These are phyloP conservation scores for Phalaenopsis hybrid DNA, from an alignment of 116 monocot genomes.

Conservation along the genomic window DNA sequence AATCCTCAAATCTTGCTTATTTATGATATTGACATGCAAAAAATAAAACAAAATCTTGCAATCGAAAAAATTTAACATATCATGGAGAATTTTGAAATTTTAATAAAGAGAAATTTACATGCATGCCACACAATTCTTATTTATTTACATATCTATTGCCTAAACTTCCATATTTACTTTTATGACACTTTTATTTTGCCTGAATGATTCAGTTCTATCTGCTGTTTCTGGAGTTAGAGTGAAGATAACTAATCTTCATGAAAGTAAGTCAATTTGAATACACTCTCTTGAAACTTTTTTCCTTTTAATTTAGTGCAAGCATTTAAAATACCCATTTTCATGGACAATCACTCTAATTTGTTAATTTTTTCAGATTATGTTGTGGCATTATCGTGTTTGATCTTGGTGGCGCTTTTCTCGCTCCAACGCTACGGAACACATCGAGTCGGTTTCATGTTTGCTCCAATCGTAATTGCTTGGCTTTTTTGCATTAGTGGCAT, in stretches of 20 bases:
- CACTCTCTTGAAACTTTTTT: neutral
- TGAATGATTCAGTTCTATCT: slow-evolving; percentile 47
- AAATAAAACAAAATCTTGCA: too few relatives aligned
- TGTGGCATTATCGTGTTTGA: slow-evolving; percentile 59
- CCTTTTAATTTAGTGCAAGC: neutral
- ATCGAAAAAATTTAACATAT: too few relatives aligned
- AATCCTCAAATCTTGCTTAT: too few relatives aligned
- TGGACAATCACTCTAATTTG: neutral
- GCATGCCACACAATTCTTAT: too few relatives aligned
- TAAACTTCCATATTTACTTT: slow-evolving; percentile 7
- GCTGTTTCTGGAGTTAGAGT: slow-evolving; percentile 64
- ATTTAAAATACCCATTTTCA: slow-evolving; percentile 1
- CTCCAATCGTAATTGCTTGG: slow-evolving; percentile 71
- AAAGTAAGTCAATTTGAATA: slow-evolving; percentile 39
- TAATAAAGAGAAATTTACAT: too few relatives aligned
- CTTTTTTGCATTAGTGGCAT: slow-evolving; percentile 61
- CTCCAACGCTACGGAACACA: slow-evolving; percentile 74
- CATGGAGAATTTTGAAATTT: too few relatives aligned
- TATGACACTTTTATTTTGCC: too few relatives aligned
- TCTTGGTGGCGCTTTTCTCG: slow-evolving; percentile 67
- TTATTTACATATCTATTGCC: too few relatives aligned
- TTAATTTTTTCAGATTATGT: slow-evolving; percentile 45
- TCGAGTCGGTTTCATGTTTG: slow-evolving; percentile 73
- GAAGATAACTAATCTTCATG: slow-evolving; percentile 56
- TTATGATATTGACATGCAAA: too few relatives aligned